phyloP scores from a whole-genome alignment of 108 stramenopile species.

The Cyclostephanos tholiformis region DNA sequence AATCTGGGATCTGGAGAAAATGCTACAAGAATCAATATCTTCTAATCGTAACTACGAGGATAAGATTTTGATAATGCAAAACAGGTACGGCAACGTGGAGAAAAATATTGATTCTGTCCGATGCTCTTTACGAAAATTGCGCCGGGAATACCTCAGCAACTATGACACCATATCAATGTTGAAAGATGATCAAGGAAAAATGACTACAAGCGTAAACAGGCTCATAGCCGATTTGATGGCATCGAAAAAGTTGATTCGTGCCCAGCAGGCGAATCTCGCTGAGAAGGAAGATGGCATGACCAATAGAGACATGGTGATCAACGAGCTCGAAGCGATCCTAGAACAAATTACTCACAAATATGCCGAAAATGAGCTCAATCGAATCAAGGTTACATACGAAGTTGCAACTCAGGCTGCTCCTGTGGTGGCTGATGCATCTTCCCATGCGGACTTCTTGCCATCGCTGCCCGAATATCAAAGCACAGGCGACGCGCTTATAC shows the following conservation, averaged over 20 bases:
- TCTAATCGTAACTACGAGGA: constrained; percentile 41
- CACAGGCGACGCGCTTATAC: constrained; percentile 28
- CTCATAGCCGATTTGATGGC: constrained; percentile 16
- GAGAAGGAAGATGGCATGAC: constrained; percentile 25
- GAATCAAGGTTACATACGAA: constrained; percentile 34
- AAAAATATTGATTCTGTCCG: constrained; percentile 14
- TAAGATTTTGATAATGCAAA: constrained; percentile 31
- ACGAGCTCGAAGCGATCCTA: constrained; percentile 34
- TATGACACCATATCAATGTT: constrained; percentile 18
- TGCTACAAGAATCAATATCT: constrained; percentile 10
- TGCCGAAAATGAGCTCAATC: constrained; percentile 39
- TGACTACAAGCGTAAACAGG: constrained; percentile 15
- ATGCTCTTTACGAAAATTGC: constrained; percentile 12
- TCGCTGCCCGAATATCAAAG: background rate
- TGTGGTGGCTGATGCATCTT: constrained; percentile 15
- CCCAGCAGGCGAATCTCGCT: background rate
- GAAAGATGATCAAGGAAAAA: constrained; percentile 10
- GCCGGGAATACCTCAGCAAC: constrained; percentile 21
- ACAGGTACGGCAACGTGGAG: constrained; percentile 29
- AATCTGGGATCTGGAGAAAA: constrained; percentile 35
- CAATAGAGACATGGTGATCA: constrained; percentile 30
- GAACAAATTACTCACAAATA: constrained; percentile 44
- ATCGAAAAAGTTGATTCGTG: constrained; percentile 3
- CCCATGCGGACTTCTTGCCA: constrained; percentile 41
- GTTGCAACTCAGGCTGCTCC: constrained; percentile 33